Evolutionary conservation across 2,329 filamentous ascomycete genomes (phyloP), one percentile per base, ranked within the genome.

Genomic region (Penicillium sp.): DNA sequence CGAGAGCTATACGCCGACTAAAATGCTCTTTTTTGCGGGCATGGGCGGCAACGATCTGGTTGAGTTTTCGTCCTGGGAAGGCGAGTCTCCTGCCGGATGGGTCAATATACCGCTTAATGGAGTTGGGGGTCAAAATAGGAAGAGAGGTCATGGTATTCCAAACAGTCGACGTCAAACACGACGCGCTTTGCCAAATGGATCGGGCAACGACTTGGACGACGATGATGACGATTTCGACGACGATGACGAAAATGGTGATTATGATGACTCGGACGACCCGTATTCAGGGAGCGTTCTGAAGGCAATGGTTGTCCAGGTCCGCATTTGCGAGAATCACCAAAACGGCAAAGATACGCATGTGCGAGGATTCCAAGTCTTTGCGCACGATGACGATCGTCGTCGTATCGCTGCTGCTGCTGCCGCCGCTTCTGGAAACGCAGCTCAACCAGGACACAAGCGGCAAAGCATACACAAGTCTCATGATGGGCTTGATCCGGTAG

Each of bases 271-370:
- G 2, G 64, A 69, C 24, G 71, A 74, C 52, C 65, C 66, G 47
- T 80, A 79, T 48, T 85, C 85, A 66, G 88, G 82, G 42, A 88
- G 86, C 65, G 89, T 92, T 1, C 82, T 97, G 18, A 85, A 92
- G 59, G 91, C 90, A 16, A 96, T 93, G 76, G 84, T 97, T 28
- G 81, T 99, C 26, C 92, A 97, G 72, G 86, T 97, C 67, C 86
- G 89, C 63, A 87, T 99, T 49, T 83, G 93, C 52, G 94, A 97
- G 76, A 99, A 99, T 68, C 94, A 99, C 71, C 94, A 99, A 75
- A 99, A 99, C 71, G 94, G 94, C 62, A 99, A 99, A 72, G 94
- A 99, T 71, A 99, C 94, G n/a, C 94, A 99, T 78, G 82, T 99
- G 23, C 83, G 94, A 16, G 93, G 91, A 1, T 83, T 99, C 71